A percentile compares a stretch with the other conserved stretches of the same genome.
Evolutionary conservation across 2,329 filamentous ascomycete genomes (phyloP).

Genomic region (Pseudocercospora crystallina): DNA sequence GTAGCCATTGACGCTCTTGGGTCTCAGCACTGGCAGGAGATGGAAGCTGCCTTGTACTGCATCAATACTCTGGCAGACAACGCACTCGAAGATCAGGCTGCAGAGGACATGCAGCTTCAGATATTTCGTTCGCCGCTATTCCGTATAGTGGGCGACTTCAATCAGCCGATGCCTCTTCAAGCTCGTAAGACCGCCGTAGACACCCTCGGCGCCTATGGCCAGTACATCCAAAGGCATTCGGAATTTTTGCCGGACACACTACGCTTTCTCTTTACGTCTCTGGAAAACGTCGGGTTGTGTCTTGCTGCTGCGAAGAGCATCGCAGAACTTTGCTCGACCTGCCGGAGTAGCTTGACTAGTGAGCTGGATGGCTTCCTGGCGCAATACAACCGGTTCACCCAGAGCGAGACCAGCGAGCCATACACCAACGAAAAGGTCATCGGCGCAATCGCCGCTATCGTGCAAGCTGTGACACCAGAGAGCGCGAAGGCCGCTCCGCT

Average conservation of each 20-base stretch:
- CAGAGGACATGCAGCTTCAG: conserved; percentile 59
- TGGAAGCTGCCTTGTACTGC: conserved; percentile 59
- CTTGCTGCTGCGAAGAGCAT: conserved; percentile 74
- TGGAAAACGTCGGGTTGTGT: conserved; percentile 60
- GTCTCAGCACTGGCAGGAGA: conserved; percentile 46
- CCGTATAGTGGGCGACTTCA: conserved; percentile 50
- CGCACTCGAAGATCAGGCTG: conserved; percentile 56
- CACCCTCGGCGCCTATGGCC: conserved; percentile 70
- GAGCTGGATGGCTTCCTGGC: conserved; percentile 68
- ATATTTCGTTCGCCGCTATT: conserved; percentile 64
- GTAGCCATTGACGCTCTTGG: conserved; percentile 44
- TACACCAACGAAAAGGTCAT: conserved; percentile 72
- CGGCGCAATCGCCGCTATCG: conserved; percentile 70
- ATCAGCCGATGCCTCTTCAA: conserved; percentile 57
- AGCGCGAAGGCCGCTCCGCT: conserved; percentile 56
- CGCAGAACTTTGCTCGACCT: conserved; percentile 71
- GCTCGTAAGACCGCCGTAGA: conserved; percentile 68
- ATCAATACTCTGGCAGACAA: conserved; percentile 68
- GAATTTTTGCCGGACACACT: conserved; percentile 68
- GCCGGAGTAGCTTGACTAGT: conserved; percentile 64
- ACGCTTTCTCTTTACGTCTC: conserved; percentile 70
- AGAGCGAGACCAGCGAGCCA: conserved; percentile 61
- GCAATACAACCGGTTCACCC: conserved; percentile 68
- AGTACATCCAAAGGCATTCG: conserved; percentile 72
- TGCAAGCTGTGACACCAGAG: conserved; percentile 67